A percentile compares a stretch with the other conserved stretches of the same genome.
Evolutionary conservation across 257 asterid genomes (phyloP).

Genomic region (Solanum pinnatisectum): DNA sequence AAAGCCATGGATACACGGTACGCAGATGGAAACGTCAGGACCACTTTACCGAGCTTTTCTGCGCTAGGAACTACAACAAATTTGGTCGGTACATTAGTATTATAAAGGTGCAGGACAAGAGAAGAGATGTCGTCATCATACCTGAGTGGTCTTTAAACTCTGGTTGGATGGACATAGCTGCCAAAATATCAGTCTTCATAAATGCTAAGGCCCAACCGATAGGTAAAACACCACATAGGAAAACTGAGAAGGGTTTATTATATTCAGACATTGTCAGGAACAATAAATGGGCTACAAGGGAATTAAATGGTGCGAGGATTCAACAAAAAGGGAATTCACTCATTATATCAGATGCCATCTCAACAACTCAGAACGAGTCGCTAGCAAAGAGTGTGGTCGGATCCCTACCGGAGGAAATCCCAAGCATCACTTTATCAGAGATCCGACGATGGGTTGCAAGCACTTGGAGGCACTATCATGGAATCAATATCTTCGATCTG

Average conservation of each 20-base stretch:
- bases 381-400: background rate
- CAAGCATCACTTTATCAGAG: background rate
- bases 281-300: background rate
- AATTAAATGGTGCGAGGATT: background rate
- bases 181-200: background rate
- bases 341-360: background rate
- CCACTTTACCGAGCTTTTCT: background rate
- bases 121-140: background rate
- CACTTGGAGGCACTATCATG: background rate
- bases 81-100: background rate
- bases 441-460: background rate
- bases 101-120: background rate
- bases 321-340: background rate
- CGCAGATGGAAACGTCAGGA: background rate
- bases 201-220: background rate
- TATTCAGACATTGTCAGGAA: background rate
- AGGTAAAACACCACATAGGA: background rate
- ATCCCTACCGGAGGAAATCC: background rate
- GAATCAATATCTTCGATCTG: background rate
- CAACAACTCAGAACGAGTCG: background rate
- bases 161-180: background rate
- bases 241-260: background rate
- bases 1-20: background rate
- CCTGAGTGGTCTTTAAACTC: background rate
- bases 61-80: background rate